Conservation (phyloP, 2,329 filamentous ascomycete genomes). For the Dendrostoma leiphaemia region DNA sequence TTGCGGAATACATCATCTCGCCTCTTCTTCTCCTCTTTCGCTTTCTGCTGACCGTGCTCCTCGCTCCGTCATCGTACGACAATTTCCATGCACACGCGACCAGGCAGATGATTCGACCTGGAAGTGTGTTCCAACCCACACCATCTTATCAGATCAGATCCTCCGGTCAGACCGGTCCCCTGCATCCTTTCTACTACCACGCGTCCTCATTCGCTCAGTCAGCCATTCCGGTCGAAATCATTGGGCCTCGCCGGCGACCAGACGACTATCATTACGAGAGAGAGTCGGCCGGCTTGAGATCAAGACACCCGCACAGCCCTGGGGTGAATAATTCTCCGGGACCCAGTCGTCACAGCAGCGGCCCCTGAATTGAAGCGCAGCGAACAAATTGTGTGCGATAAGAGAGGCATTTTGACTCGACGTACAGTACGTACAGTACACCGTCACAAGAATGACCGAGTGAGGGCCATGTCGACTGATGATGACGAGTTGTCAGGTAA, state of each 20-base stretch:
- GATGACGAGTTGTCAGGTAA: no score
- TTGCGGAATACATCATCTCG: constrained; percentile 1
- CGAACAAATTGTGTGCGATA: no score
- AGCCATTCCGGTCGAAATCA: not conserved
- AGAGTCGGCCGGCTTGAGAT: not conserved
- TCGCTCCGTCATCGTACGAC: not conserved
- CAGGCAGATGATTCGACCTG: not conserved
- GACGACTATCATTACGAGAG: not conserved
- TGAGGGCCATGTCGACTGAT: no score
- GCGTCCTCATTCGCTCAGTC: not conserved
- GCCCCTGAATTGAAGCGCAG: not conserved
- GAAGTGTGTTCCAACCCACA: not conserved
- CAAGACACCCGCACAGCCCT: not conserved
- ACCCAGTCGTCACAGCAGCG: not conserved
- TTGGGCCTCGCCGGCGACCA: not conserved
- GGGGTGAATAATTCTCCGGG: not conserved
- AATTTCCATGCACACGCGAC: not conserved
- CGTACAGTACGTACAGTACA: no score
- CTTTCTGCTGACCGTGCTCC: not conserved
- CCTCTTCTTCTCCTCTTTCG: not conserved
- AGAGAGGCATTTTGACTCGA: no score
- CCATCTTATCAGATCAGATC: not conserved
- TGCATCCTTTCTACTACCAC: not conserved
- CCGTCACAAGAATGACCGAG: no score
- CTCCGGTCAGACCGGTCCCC: not conserved